phyloP scores from a whole-genome alignment of 2,329 filamentous ascomycete genomes.

The Arthrocladium fulminans region DNA sequence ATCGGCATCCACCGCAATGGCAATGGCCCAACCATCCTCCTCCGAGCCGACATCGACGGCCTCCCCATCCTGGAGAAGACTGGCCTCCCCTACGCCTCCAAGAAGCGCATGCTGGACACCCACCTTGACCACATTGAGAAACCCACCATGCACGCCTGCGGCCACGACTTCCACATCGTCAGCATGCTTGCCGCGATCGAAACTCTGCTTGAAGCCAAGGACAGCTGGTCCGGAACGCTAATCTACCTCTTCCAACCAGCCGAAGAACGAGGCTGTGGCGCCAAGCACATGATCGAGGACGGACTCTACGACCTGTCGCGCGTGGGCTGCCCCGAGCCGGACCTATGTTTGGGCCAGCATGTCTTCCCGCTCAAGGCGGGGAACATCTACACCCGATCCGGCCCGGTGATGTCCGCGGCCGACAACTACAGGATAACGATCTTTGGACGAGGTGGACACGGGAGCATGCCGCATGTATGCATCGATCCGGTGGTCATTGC shows the following conservation, averaged over 20 bases:
- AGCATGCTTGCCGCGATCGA: constrained; percentile 47
- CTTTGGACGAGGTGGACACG: constrained; percentile 52
- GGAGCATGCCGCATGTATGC: constrained; percentile 46
- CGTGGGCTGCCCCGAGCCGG: constrained; percentile 41
- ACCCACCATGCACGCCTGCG: constrained; percentile 53
- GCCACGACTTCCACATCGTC: constrained; percentile 54
- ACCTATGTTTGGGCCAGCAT: constrained; percentile 50
- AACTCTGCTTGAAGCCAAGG: constrained; percentile 37
- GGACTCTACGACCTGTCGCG: constrained; percentile 41
- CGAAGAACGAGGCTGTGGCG: constrained; percentile 56
- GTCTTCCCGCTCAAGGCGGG: constrained; percentile 42
- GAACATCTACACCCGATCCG: constrained; percentile 30
- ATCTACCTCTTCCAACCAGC: constrained; percentile 59
- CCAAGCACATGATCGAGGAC: constrained; percentile 54
- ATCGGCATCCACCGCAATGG: constrained; percentile 38
- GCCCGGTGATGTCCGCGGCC: constrained; percentile 36
- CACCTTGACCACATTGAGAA: constrained; percentile 40
- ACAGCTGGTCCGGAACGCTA: constrained; percentile 53
- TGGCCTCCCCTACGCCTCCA: constrained; percentile 40
- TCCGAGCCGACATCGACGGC: constrained; percentile 44
- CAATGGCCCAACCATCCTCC: constrained; percentile 35
- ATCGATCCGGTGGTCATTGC: constrained; percentile 54
- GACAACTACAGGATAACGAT: constrained; percentile 45
- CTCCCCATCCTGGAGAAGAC: constrained; percentile 43
- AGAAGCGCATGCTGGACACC: constrained; percentile 36